These are phyloP conservation scores for Sclerotinia minor DNA, from an alignment of 2,329 filamentous ascomycete genomes.

Conservation along the genomic window DNA sequence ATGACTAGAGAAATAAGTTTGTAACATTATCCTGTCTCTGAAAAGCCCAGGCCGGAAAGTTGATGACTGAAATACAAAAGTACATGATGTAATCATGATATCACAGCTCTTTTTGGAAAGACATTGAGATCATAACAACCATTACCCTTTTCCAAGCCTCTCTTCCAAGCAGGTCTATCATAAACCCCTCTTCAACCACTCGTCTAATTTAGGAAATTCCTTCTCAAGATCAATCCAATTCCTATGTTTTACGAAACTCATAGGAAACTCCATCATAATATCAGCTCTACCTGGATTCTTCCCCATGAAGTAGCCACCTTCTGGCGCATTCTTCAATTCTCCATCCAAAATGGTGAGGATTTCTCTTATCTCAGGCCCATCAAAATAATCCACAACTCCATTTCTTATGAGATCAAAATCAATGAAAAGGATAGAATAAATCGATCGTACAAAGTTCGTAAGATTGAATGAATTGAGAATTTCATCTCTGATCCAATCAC, in stretches of 20 bases:
- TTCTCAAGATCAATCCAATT: constrained; percentile 37
- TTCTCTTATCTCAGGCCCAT: constrained; percentile 28
- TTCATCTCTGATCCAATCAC: constrained; percentile 42
- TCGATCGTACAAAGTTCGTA: constrained; percentile 31
- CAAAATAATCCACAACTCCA: constrained; percentile 19
- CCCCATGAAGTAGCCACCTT: constrained; percentile 37
- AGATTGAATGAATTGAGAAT: constrained; percentile 34
- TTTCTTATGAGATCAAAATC: constrained; percentile 29
- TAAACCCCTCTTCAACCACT: constrained; percentile 40
- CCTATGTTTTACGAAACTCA: constrained; percentile 39
- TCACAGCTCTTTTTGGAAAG: constrained; percentile 26
- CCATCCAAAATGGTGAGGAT: constrained; percentile 30
- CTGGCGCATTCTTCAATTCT: constrained; percentile 31
- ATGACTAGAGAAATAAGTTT: not conserved
- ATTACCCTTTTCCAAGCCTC: constrained; percentile 38
- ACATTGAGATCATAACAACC: constrained; percentile 37
- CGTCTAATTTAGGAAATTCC: constrained; percentile 40
- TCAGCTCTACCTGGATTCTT: constrained; percentile 40
- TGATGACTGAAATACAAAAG: not conserved
- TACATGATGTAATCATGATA: not conserved
- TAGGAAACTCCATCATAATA: constrained; percentile 40
- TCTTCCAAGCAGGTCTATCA: constrained; percentile 37
- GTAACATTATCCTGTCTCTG: not conserved
- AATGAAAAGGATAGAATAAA: constrained; percentile 34
- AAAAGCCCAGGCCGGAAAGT: not conserved